Evolutionary conservation across 805 yeast species (phyloP).

Genomic region (Phaffomyces thermotolerans): DNA sequence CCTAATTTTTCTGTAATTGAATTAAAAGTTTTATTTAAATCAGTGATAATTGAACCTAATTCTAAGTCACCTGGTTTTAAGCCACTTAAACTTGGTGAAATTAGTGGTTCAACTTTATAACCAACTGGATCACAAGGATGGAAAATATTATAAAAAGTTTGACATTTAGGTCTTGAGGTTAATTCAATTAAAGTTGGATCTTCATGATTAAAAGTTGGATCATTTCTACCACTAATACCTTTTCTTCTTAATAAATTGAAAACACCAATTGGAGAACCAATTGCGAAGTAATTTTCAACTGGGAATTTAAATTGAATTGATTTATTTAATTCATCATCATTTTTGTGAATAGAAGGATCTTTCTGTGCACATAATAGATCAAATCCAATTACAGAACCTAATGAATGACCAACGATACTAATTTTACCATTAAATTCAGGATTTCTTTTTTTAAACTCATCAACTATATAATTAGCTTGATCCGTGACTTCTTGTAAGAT

Average conservation of each 20-base stretch:
- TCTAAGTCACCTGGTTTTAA: slow-evolving; percentile 5
- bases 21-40: slow-evolving; percentile 3
- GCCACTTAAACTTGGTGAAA: slow-evolving; percentile 29
- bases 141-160: slow-evolving; percentile 71
- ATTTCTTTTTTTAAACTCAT: slow-evolving; percentile 50
- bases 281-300: slow-evolving; percentile 66
- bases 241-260: slow-evolving; percentile 67
- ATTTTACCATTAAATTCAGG: slow-evolving; percentile 76
- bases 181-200: slow-evolving; percentile 2
- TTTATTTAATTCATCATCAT: slow-evolving; percentile 10
- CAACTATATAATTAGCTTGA: slow-evolving; percentile 58
- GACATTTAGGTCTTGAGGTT: slow-evolving; percentile 41
- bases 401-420: slow-evolving; percentile 82
- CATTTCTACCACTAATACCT: slow-evolving; percentile 41
- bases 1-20: slow-evolving; percentile 2
- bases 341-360: background rate
- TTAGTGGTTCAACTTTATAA: slow-evolving; percentile 81
- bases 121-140: slow-evolving; percentile 92
- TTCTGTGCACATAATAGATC: slow-evolving; percentile 44
- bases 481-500: slow-evolving; percentile 55
- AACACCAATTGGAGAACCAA: slow-evolving; percentile 90
- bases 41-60: slow-evolving; percentile 1
- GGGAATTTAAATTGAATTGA: slow-evolving; percentile 51
- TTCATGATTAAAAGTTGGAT: background rate
- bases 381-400: slow-evolving; percentile 80